phyloP scores from a whole-genome alignment of 2,329 filamentous ascomycete genomes.

The Endothia cerciana region DNA sequence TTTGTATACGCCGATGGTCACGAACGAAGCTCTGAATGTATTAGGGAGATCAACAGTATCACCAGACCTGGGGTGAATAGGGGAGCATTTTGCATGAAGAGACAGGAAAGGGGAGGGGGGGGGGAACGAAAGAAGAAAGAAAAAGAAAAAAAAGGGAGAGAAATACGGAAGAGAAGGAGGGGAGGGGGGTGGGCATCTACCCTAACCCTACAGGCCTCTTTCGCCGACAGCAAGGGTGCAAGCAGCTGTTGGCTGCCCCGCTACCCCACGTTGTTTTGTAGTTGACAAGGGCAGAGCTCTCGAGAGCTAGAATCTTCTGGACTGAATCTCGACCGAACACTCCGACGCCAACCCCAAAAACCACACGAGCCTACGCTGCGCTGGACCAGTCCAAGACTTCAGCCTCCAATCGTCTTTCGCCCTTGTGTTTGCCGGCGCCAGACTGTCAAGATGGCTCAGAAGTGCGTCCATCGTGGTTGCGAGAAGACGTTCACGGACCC shows the following conservation, averaged over 20 bases:
- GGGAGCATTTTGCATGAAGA: too few relatives aligned
- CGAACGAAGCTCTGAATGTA: too few relatives aligned
- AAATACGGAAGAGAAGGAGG: neutral
- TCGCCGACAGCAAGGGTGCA: neutral
- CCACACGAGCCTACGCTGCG: neutral
- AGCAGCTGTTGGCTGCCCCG: neutral
- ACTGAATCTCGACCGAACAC: slow-evolving; percentile 10
- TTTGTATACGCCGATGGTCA: too few relatives aligned
- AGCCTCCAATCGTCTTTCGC: neutral
- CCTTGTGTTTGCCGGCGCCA: neutral
- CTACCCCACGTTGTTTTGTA: slow-evolving; percentile 10
- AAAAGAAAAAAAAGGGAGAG: too few relatives aligned
- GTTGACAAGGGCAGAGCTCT: neutral
- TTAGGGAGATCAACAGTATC: too few relatives aligned
- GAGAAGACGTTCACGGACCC: slow-evolving; percentile 83
- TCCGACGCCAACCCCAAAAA: slow-evolving; percentile 13
- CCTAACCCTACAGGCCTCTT: slow-evolving; percentile 2
- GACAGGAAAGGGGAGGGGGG: too few relatives aligned
- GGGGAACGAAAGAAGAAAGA: too few relatives aligned
- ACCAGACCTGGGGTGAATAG: too few relatives aligned
- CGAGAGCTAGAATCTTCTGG: slow-evolving; percentile 28
- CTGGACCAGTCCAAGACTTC: neutral
- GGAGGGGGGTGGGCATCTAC: too few relatives aligned
- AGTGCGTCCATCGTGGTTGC: slow-evolving; percentile 96
- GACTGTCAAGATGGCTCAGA: slow-evolving; percentile 64